Evolutionary conservation across 2,329 filamentous ascomycete genomes (phyloP), one percentile per base, ranked within the genome.

Genomic region (Aspergillus melleus): DNA sequence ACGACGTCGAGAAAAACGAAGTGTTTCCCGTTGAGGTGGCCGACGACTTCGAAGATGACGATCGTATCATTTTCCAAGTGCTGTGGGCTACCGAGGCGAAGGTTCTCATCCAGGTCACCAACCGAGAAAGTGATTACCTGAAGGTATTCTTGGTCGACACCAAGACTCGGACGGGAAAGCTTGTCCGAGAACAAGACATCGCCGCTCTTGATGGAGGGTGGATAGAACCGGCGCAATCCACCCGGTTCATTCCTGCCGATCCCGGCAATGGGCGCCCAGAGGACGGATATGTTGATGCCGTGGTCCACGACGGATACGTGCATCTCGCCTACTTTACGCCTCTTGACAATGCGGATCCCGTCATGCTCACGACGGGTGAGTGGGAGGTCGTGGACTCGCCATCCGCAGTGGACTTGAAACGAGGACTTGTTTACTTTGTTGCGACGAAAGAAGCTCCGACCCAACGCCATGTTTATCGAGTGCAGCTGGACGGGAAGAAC

Each of bases 311-410:
- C 20, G 89, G 92, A 57, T 91, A 90, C 67, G 91, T 98, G 67
- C 95, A 99, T 69, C 80, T 99, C 54, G 95, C 90, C 0, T 98
- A 98, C 77, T 99, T 97, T 72, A 88, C 89, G 0, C 94, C 95
- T 2, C 77, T 98, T 55, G 90, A 98, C 67, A 93, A 88, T 67
- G 81, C 90, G 0, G 81, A 90, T n/a, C 93, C 95, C 6, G 79
- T 91, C 51, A 86, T 96, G 81, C 86, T 99, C 46, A 99, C 95
- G 0, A 88, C 90, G 42, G 95, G 95, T 5, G 75, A 89, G 32
- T 99, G 94, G 93, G 96, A 99, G 75, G 94, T 99, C 0, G 91
- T 92, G 4, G 82, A 89, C 55, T 92, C 90, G 0, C 92, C 94
- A 0, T 91, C 91, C 2, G 90, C 91, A 0, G 85, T 99, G 24